Base-by-base conservation (phyloP, 2,329 filamentous ascomycete genomes). In the Macrophomina pseudophaseolina region DNA sequence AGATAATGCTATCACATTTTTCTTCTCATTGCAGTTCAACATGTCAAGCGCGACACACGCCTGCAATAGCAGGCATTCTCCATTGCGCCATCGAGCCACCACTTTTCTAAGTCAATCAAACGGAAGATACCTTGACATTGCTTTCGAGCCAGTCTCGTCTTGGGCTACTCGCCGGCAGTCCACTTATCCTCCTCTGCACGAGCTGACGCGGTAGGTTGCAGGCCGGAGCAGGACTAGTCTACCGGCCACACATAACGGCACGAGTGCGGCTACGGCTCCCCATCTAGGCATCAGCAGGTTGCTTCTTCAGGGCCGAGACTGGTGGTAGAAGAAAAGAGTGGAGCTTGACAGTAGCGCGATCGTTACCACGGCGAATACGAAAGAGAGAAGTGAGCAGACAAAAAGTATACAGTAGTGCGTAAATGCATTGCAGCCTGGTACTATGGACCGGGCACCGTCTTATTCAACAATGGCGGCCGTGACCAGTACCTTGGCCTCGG, bases 391-490 rank as follows among this genome's bases (percentile, higher is more conserved):
- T 12, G 32, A 40, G 6, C 16, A 8, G n/a, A 54, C 52, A 12
- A 56, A 16, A 14, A 14, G 53, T 7, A 40, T 7, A 42, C 14
- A 28, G n/a, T n/a, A n/a, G 7, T 38, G n/a, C 33, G 16, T n/a
- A 18, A 12, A 38, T 28, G n/a, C 5, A 11, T 12, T 18, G 51
- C 16, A 11, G 32, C 11, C 11, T n/a, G 38, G 54, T 59, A 56
- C 54, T 59, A 59, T 32, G 54, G 28, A 18, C 54, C 12, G n/a
- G 40, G 11, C 42, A 3, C 16, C 28, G 3, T 16, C 54, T 59
- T 59, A 59, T 59, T 59, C 54, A 59, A 59, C 54, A 44, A 59
- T 28, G 6, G 38, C 53, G 16, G 23, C 30, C n/a, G 53, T 28
- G 18, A 58, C 53, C 53, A 23, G 38, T 59, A 28, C 54, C 54